These are phyloP conservation scores for Lanmaoa pseudosensibilis DNA, from an alignment of 768 basidiomycete species.

Conservation along the genomic window DNA sequence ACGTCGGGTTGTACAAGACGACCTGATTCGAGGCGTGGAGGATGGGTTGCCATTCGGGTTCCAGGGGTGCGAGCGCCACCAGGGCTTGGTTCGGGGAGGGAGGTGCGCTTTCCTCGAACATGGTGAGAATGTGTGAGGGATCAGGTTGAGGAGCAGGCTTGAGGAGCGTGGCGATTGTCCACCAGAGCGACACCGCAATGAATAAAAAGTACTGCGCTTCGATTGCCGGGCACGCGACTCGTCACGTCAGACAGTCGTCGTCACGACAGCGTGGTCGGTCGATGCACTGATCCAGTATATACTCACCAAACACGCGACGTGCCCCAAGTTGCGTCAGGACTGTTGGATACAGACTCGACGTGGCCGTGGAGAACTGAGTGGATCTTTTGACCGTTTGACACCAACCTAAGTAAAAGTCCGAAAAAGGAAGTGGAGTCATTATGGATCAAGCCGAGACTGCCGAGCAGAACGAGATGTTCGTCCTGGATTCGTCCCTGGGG, in stretches of 20 bases:
- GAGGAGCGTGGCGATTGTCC: neutral
- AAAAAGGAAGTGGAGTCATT: neutral
- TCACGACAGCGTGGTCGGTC: neutral
- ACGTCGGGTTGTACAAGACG: slow-evolving; percentile 83
- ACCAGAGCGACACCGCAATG: neutral
- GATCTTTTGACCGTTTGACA: neutral
- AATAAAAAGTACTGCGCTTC: neutral
- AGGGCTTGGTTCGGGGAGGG: slow-evolving; percentile 35
- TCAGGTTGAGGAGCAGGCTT: neutral
- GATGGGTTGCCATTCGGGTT: slow-evolving; percentile 70
- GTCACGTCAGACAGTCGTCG: neutral
- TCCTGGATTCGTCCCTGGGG: neutral
- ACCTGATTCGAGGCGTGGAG: slow-evolving; percentile 83
- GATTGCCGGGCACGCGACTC: slow-evolving; percentile 3
- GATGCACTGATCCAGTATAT: neutral
- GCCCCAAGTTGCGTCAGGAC: neutral
- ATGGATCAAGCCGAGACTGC: neutral
- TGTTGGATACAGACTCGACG: neutral
- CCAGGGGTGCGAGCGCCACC: slow-evolving; percentile 24
- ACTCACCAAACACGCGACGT: neutral
- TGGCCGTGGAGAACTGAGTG: neutral
- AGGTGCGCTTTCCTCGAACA: slow-evolving; percentile 34
- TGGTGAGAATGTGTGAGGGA: slow-evolving; percentile 2
- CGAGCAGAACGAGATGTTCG: neutral
- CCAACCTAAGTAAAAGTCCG: neutral